Percentiles rank a stretch among this genome's conserved stretches.
These are phyloP conservation scores for Fusarium sp. DNA, from an alignment of 2,329 filamentous ascomycete genomes.

Conservation along the genomic window DNA sequence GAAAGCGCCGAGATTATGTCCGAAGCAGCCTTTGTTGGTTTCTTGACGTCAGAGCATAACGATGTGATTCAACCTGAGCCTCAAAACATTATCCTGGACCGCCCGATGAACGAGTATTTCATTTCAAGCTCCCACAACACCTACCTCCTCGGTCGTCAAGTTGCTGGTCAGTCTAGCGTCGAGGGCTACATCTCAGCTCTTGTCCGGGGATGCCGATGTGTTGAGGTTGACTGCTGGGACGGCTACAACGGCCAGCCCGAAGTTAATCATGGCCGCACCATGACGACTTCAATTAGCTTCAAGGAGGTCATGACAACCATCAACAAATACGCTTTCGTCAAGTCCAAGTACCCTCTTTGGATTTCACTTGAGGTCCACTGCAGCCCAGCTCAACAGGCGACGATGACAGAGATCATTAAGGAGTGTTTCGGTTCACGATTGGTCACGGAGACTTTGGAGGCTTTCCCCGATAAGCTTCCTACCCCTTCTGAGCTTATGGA, in stretches of 20 bases:
- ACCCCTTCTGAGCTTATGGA: constrained; percentile 86
- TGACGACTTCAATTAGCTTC: constrained; percentile 90
- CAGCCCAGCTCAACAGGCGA: constrained; percentile 79
- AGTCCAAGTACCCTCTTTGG: constrained; percentile 88
- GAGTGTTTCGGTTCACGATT: constrained; percentile 84
- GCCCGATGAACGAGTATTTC: constrained; percentile 95
- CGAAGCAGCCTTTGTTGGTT: constrained; percentile 80
- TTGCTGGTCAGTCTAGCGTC: constrained; percentile 88
- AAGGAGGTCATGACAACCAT: constrained; percentile 92
- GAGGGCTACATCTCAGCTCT: constrained; percentile 94
- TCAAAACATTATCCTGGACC: constrained; percentile 73
- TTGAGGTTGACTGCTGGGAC: constrained; percentile 99
- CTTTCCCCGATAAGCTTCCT: constrained; percentile 74
- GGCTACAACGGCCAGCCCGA: constrained; percentile 86
- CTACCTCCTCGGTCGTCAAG: constrained; percentile 90
- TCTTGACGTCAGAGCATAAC: constrained; percentile 79
- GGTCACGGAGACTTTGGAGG: constrained; percentile 77
- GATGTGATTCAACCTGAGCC: constrained; percentile 70
- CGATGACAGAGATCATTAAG: constrained; percentile 91
- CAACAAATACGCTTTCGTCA: constrained; percentile 91
- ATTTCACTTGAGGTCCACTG: constrained; percentile 97
- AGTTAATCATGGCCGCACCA: constrained; percentile 89
- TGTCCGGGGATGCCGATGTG: constrained; percentile 88
- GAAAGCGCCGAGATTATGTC: constrained; percentile 70
- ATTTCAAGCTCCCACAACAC: constrained; percentile 99